Conservation (phyloP, 225 moss, liverwort and hornwort species). For the Sphagnum tenellum region DNA sequence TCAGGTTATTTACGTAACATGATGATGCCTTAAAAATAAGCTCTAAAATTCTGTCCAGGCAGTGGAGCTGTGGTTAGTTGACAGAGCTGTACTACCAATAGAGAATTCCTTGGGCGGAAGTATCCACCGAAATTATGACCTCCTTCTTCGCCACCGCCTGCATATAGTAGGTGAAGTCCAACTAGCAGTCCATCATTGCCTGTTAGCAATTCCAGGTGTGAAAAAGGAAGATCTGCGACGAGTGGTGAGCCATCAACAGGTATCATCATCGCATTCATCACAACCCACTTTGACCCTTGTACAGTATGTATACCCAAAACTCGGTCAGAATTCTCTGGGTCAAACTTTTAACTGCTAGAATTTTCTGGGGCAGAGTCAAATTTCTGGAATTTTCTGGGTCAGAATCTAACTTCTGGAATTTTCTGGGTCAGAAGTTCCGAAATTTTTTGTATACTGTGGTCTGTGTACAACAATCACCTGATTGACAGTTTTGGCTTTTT, state of each 20-base stretch:
- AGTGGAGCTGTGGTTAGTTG: conserved; percentile 49
- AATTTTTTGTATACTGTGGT: too few relatives aligned
- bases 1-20: too few relatives aligned
- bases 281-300: too few relatives aligned
- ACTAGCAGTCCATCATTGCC: conserved; percentile 47
- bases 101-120: conserved; percentile 51
- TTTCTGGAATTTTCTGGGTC: too few relatives aligned
- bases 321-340: too few relatives aligned
- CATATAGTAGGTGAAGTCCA: conserved; percentile 57
- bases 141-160: conserved; percentile 41
- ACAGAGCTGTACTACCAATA: conserved; percentile 43
- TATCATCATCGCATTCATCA: too few relatives aligned
- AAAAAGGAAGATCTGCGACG: conserved; percentile 27
- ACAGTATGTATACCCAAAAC: too few relatives aligned
- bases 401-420: too few relatives aligned
- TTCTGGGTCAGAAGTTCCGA: too few relatives aligned
- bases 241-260: conserved; percentile 31
- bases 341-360: too few relatives aligned
- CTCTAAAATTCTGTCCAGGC: conserved; percentile 12
- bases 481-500: background rate
- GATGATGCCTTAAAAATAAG: too few relatives aligned
- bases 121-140: conserved; percentile 49
- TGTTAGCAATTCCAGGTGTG: conserved; percentile 42
- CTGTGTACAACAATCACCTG: background rate
- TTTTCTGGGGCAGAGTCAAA: too few relatives aligned